A percentile compares a stretch with the other conserved stretches of the same genome.
phyloP scores from a whole-genome alignment of 1,284 basidiomycete genomes.

The Macrocybe sp. region DNA sequence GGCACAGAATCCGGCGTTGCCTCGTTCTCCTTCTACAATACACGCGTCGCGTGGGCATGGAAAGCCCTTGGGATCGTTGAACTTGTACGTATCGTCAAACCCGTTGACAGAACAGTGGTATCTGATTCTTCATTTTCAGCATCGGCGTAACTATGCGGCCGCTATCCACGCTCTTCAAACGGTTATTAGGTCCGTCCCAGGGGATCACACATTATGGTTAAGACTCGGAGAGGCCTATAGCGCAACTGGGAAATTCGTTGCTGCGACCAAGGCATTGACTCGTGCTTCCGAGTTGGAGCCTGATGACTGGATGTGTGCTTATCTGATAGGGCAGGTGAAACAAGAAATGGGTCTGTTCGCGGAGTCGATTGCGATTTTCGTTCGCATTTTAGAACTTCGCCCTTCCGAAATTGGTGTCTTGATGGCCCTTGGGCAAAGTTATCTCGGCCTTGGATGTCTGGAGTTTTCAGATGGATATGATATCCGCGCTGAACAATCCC shows the following conservation, averaged over 20 bases:
- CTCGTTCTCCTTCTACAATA: constrained; percentile 72
- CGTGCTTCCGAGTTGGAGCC: constrained; percentile 69
- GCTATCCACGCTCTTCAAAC: constrained; percentile 90
- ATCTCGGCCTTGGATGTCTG: constrained; percentile 66
- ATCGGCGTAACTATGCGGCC: constrained; percentile 66
- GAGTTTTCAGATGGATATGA: constrained; percentile 70
- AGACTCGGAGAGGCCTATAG: constrained; percentile 92
- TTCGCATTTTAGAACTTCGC: constrained; percentile 49
- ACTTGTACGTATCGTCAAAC: constrained; percentile 51
- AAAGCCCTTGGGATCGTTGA: constrained; percentile 95
- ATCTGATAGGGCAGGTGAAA: constrained; percentile 85
- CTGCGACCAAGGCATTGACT: constrained; percentile 84
- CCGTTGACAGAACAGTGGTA: constrained; percentile 5
- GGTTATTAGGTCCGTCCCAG: constrained; percentile 76
- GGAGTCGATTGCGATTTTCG: constrained; percentile 71
- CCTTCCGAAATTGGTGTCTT: constrained; percentile 71
- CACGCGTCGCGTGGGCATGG: constrained; percentile 81
- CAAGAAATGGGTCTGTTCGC: constrained; percentile 74
- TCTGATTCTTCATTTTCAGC: constrained; percentile 36
- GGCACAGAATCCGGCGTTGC: constrained; percentile 38
- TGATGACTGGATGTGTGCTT: constrained; percentile 81
- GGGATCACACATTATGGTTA: constrained; percentile 82
- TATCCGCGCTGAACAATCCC: constrained; percentile 71
- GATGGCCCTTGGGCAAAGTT: constrained; percentile 70
- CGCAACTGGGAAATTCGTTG: constrained; percentile 82